Conservation (phyloP, 306 rosid genomes). For the Biancaea sappan region DNA sequence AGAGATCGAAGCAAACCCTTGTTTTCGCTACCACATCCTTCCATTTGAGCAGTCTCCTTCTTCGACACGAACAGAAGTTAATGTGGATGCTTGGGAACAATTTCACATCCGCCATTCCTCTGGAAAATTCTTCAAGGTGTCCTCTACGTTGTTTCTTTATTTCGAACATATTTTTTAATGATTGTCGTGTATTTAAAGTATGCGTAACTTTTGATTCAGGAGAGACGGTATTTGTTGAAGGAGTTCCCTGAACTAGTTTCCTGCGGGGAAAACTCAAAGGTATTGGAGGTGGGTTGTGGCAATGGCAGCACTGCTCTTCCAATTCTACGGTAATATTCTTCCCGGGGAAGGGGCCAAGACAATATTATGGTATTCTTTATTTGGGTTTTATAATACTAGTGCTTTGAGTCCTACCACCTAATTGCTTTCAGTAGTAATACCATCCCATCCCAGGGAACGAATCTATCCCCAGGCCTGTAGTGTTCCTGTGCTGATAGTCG, state of each 20-base stretch:
- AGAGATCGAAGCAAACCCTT: conserved; percentile 62
- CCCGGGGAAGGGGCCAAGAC: background rate
- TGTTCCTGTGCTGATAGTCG: background rate
- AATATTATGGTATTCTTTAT: background rate
- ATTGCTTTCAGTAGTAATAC: background rate
- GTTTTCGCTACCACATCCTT: conserved; percentile 57
- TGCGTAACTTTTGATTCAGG: conserved; percentile 45
- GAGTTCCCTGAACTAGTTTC: conserved; percentile 79
- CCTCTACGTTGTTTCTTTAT: background rate
- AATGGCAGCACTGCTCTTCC: conserved; percentile 90
- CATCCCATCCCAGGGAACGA: background rate
- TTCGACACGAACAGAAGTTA: conserved; percentile 34
- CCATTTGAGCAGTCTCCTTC: conserved; percentile 40
- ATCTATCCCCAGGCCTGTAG: background rate
- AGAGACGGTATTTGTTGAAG: conserved; percentile 83
- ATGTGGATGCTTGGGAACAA: conserved; percentile 71
- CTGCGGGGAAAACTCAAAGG: conserved; percentile 48
- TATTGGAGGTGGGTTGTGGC: conserved; percentile 93
- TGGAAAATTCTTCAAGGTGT: conserved; percentile 92
- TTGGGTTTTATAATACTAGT: background rate
- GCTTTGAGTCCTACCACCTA: background rate
- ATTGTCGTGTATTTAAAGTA: background rate
- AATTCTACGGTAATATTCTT: conserved; percentile 61
- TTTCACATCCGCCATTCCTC: conserved; percentile 88
- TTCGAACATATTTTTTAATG: background rate